phyloP scores from a whole-genome alignment of 495 filamentous ascomycete species.

The Aspergillus bridgeri region DNA sequence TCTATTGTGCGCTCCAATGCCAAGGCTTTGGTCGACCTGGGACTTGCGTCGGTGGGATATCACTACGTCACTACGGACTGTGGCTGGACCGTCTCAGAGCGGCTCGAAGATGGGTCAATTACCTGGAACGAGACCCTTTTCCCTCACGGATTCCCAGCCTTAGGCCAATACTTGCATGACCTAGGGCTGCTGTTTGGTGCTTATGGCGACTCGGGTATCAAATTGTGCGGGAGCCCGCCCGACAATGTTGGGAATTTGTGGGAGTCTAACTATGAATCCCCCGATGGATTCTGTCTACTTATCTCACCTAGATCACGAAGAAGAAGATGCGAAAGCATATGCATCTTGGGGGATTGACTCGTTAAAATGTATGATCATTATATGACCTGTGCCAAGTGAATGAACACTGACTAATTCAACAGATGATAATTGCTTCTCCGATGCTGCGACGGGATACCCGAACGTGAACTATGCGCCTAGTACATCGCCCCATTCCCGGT shows the following conservation, averaged over 20 bases:
- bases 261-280: constrained; percentile 12
- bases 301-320: constrained; percentile 36
- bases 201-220: constrained; percentile 50
- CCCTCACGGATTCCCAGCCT: constrained; percentile 45
- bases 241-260: constrained; percentile 29
- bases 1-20: constrained; percentile 49
- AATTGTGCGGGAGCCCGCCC: constrained; percentile 26
- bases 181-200: constrained; percentile 52
- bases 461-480: constrained; percentile 39
- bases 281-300: background rate
- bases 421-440: constrained; percentile 53
- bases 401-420: background rate
- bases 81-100: constrained; percentile 48
- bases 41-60: constrained; percentile 49
- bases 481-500: constrained; percentile 26
- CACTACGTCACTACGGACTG: constrained; percentile 55
- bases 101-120: constrained; percentile 42
- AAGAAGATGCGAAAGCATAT: constrained; percentile 42
- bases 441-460: constrained; percentile 32
- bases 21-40: constrained; percentile 51
- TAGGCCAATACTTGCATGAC: constrained; percentile 48
- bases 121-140: constrained; percentile 54
- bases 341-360: constrained; percentile 43
- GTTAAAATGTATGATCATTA: constrained; percentile 35
- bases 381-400: background rate